Conservation (phyloP, 2,329 filamentous ascomycete genomes). For the Neofusicoccum cordaticola region DNA sequence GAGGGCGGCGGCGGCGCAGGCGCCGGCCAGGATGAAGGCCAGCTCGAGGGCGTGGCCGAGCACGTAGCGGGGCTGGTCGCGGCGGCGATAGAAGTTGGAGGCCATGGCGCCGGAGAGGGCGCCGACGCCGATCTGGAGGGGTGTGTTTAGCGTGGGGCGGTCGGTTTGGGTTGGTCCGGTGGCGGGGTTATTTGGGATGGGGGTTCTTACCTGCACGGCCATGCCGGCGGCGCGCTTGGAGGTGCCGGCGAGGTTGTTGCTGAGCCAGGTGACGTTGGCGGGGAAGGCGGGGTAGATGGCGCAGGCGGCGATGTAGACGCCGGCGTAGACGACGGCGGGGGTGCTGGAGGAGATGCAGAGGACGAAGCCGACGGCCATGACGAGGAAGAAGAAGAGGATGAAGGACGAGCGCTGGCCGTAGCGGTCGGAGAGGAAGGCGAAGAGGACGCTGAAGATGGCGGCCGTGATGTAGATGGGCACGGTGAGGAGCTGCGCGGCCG, state of each 20-base stretch:
- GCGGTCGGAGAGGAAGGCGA: slow-evolving; percentile 26
- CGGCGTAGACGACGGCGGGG: slow-evolving; percentile 38
- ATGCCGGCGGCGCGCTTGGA: slow-evolving; percentile 32
- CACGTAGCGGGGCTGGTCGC: slow-evolving; percentile 49
- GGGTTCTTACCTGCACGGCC: neutral
- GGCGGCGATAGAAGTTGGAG: slow-evolving; percentile 65
- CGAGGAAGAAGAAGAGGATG: slow-evolving; percentile 28
- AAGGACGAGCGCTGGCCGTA: slow-evolving; percentile 28
- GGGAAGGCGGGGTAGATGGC: slow-evolving; percentile 35
- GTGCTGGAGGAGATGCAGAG: slow-evolving; percentile 40
- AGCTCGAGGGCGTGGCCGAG: slow-evolving; percentile 53
- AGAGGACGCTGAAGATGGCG: slow-evolving; percentile 25
- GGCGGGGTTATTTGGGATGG: no score
- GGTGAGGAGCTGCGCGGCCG: slow-evolving; percentile 31
- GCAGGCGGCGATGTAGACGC: slow-evolving; percentile 26
- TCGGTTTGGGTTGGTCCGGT: no score
- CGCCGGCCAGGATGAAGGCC: slow-evolving; percentile 48
- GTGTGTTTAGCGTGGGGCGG: neutral
- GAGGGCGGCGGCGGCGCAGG: slow-evolving; percentile 45
- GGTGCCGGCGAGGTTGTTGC: slow-evolving; percentile 30
- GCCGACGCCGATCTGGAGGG: slow-evolving; percentile 28
- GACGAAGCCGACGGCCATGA: slow-evolving; percentile 44
- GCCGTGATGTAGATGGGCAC: slow-evolving; percentile 27
- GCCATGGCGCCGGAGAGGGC: slow-evolving; percentile 39
- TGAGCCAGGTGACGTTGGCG: slow-evolving; percentile 29